Evolutionary conservation across 495 filamentous ascomycete genomes (phyloP), one percentile per base, ranked within the genome.

Genomic region (Chaetomium tenue): DNA sequence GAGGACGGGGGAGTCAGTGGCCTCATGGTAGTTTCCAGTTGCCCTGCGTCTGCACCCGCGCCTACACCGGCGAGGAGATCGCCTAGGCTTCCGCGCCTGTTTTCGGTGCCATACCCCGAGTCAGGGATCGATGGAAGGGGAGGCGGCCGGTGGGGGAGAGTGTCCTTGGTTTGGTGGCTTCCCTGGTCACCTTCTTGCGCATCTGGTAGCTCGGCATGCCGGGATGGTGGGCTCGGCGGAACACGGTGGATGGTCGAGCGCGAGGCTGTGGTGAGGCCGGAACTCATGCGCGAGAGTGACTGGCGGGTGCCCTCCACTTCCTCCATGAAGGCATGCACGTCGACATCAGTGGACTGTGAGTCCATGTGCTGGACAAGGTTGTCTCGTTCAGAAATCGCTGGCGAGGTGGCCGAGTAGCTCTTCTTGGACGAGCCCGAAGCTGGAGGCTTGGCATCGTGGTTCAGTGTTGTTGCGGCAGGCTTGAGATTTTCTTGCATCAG

Each of bases 311-410:
- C 65, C 30, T 74, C 66, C 66, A 74, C 69, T 33, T 75, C 73
- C 22, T 67, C 60, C 71, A 75, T 71, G 9, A 75, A 60, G n/a
- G 68, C 71, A 4, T 71, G 40, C 20, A 66, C 48, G 50, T 75
- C 70, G 22, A 74, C 71, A 48, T 75, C 70, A 30, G 66, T 70
- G 40, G 68, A 60, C 42, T 71, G 71, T 22, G 70, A 72, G 47
- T 69, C 62, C 71, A 75, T 74, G 65, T 72, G 65, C 23, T 58
- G 69, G 37, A 74, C 60, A 22, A 74, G 73, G 52, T 59, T 70
- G 53, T 66, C 68, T 20, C 57, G 67, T 16, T 72, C 64, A 8
- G 70, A 69, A 2, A 48, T 51, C 33, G 33, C 16, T 5, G 56
- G 54, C 12, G 54, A 57, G n/a, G 25, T 20, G 42, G 16, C 42